Conservation (phyloP, 2,329 filamentous ascomycete genomes). For the Trichophyton mentagrophytes region DNA sequence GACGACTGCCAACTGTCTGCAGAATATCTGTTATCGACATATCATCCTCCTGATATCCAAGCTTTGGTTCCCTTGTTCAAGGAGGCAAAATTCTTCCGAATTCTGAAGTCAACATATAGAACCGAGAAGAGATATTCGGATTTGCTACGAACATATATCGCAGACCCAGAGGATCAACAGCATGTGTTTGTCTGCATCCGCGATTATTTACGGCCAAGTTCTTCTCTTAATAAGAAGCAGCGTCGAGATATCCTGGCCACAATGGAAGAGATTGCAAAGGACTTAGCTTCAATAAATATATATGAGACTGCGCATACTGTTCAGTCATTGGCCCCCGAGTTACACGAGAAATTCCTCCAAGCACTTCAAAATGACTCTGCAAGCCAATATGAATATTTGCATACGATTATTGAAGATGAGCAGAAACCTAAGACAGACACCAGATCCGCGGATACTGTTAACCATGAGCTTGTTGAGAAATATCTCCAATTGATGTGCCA, state of each 20-base stretch:
- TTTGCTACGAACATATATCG: conserved; percentile 68
- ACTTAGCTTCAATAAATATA: conserved; percentile 56
- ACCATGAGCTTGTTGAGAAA: conserved; percentile 57
- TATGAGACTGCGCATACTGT: conserved; percentile 53
- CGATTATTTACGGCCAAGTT: conserved; percentile 56
- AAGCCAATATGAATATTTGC: conserved; percentile 63
- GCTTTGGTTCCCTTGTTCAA: conserved; percentile 65
- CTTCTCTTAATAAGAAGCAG: conserved; percentile 56
- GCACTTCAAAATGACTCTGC: conserved; percentile 49
- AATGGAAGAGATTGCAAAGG: conserved; percentile 50
- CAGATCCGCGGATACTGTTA: conserved; percentile 22
- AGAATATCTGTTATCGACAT: conserved; percentile 86
- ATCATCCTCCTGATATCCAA: conserved; percentile 73
- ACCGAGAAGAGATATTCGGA: conserved; percentile 66
- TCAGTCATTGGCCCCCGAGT: conserved; percentile 37
- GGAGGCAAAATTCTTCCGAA: conserved; percentile 73
- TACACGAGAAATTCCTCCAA: conserved; percentile 55
- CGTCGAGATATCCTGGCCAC: conserved; percentile 56
- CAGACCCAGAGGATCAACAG: conserved; percentile 64
- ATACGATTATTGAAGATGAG: conserved; percentile 57
- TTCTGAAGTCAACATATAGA: conserved; percentile 79
- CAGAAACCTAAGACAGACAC: conserved; percentile 26
- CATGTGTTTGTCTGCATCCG: conserved; percentile 67
- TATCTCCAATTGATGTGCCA: conserved; percentile 88
- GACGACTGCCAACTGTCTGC: conserved; percentile 96